Conservation (phyloP, 2,329 filamentous ascomycete species). For the Cladophialophora bantiana region DNA sequence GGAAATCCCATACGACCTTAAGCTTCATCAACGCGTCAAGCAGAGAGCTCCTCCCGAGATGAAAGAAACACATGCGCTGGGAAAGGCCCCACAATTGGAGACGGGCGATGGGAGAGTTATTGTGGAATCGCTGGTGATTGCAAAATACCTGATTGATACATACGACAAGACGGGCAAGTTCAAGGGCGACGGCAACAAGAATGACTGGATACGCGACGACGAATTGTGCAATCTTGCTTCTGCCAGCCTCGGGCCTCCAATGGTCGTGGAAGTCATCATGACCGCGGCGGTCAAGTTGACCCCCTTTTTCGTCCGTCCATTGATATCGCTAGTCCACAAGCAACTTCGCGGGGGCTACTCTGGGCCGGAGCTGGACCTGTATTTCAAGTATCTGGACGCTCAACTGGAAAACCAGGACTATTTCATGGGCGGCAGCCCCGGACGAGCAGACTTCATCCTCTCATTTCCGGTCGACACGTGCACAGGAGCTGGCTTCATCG, state of each 20-base stretch:
- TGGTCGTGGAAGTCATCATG: conserved; percentile 41
- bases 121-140: conserved; percentile 45
- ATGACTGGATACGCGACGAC: conserved; percentile 44
- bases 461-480: conserved; percentile 36
- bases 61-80: conserved; percentile 79
- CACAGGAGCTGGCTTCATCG: conserved; percentile 18
- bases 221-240: conserved; percentile 42
- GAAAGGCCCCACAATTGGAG: conserved; percentile 72
- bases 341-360: conserved; percentile 31
- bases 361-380: conserved; percentile 29
- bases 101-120: conserved; percentile 42
- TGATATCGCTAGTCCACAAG: conserved; percentile 29
- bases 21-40: conserved; percentile 73
- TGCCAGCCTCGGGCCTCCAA: conserved; percentile 39
- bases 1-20: conserved; percentile 77
- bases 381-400: conserved; percentile 33
- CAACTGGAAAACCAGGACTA: conserved; percentile 36
- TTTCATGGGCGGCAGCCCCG: conserved; percentile 36
- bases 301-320: conserved; percentile 37
- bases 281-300: conserved; percentile 30
- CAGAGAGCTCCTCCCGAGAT: conserved; percentile 72
- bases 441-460: conserved; percentile 37
- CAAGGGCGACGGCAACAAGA: conserved; percentile 33
- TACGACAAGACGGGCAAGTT: conserved; percentile 44
- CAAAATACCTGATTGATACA: conserved; percentile 44